Base-by-base conservation (phyloP, 345 rosid species). In the Citrus inodora region DNA sequence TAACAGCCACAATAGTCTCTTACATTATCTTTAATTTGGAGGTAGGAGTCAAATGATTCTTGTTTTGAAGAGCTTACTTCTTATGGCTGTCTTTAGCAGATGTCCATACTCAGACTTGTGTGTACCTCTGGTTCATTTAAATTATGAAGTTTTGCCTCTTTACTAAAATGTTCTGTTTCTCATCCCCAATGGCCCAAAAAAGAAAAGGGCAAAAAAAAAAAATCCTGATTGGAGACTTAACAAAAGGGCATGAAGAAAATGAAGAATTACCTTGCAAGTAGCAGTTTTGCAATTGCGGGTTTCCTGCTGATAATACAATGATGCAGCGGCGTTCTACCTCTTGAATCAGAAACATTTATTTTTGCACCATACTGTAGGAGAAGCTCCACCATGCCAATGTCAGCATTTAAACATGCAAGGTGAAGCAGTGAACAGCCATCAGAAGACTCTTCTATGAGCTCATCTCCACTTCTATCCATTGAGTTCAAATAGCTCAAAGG, bases 351-450 rank as follows among this genome's bases (percentile, higher is more conserved):
- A 25, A 89, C 91, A 80, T 89, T 88, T 59, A 87, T 76, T 61
- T 89, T 85, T 67, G 90, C 97, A 4, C 97, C 97, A 78, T 92
- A 90, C 79, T 91, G 97, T 67, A 92, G 86, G 46, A 92, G 86
- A 7, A 92, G 82, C 82, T 92, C 97, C 35, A 89, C 92, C 94
- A 92, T 91, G 82, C 89, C 92, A 14, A 88, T 83, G 81, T 91
- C 97, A 74, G 94, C 89, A 82, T 83, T 84, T 74, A 91, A 84
- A 85, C 97, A 92, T 74, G 97, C 94, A 6, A 91, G 89, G 82
- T 92, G 97, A 87, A 92, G 94, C 82, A 92, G 79, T 35, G 93
- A 88, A 77, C 93, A 91, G 30, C 87, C 85, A 56, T 82, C 87
- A 63, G 88, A 80, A 62, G 81, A 77, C 33, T 90, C 90, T 72